Base-by-base conservation (phyloP, 441 rosid species). In the Erysimum pusillum region DNA sequence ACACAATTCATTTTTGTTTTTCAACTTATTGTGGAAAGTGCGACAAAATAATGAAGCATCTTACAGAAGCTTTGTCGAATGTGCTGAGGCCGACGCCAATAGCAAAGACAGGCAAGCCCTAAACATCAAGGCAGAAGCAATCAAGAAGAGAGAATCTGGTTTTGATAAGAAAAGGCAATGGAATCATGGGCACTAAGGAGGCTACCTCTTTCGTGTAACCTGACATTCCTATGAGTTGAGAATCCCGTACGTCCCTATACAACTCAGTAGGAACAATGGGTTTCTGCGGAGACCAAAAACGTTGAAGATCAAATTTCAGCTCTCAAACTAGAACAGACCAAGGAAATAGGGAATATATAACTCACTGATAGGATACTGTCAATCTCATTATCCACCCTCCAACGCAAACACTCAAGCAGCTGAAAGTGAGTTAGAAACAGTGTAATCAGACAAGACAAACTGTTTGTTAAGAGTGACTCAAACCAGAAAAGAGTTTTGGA, bases 201-300 rank as follows among this genome's bases (percentile, higher is more conserved):
- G 87, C 88, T 92, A 95, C 99, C 95, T 95, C 98, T 89, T 83
- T 89, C 36, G 98, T 85, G 87, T 88, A 93, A 54, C 99, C 99
- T 9, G 99, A 85, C 92, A 95, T 79, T 77, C 99, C 99, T 73
- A 93, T 85, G 56, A 90, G 94, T 39, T 93, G 95, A 56, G 98
- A 89, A 80, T 95, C 96, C n/a, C 98, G 90, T 31, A 95, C 83
- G 28, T 81, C 85, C 80, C 88, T 84, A 71, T 91, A 93, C 61
- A 91, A 65, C 69, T 91, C 91, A 13, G 79, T 51, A 69, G 99
- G 98, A 64, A 88, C 77, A 45, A 95, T 93, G 39, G 99, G 97
- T 85, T 86, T 95, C 99, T 95, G 90, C 13, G 22, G 73, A 71
- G 66, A 25, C 41, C 56, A 69, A 51, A 53, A 34, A 20, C 41